phyloP scores from a whole-genome alignment of 148 eudicot genomes.

The Heliamphora exappendiculata region DNA sequence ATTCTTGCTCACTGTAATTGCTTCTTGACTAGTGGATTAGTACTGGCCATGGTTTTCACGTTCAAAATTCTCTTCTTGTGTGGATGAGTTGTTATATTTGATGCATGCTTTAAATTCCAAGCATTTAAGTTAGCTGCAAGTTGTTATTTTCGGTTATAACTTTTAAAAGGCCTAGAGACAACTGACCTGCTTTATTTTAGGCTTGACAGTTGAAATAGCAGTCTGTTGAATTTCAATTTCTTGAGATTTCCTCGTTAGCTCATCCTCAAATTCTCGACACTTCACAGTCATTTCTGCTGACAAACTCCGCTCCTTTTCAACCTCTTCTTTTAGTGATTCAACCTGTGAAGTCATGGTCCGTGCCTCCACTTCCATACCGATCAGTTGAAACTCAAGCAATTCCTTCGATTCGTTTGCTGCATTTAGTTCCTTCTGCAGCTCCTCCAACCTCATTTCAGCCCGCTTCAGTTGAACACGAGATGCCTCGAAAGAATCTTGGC shows the following conservation, averaged over 20 bases:
- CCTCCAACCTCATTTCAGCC: constrained; percentile 37
- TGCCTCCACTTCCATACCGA: constrained; percentile 40
- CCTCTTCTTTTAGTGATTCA: constrained; percentile 32
- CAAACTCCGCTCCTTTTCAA: constrained; percentile 41
- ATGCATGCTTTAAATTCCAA: too few species aligned
- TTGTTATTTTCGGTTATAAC: too few species aligned
- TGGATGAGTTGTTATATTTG: too few species aligned
- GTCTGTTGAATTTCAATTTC: constrained; percentile 37
- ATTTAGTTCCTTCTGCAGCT: constrained; percentile 44
- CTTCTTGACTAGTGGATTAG: too few species aligned
- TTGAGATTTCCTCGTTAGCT: constrained; percentile 31
- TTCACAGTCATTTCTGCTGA: constrained; percentile 32
- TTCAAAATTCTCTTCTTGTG: too few species aligned
- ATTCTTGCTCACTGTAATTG: too few species aligned
- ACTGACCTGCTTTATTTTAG: constrained; percentile 46
- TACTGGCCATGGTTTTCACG: too few species aligned
- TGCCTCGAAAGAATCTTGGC: constrained; percentile 24
- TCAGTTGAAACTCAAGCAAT: constrained; percentile 30
- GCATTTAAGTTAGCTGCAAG: too few species aligned
- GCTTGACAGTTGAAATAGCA: constrained; percentile 23
- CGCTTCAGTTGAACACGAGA: constrained; percentile 29
- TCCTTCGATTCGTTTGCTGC: constrained; percentile 41
- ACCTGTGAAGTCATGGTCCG: constrained; percentile 42
- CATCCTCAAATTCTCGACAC: constrained; percentile 48
- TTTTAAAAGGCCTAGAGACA: too few species aligned